phyloP scores from a whole-genome alignment of 2,329 filamentous ascomycete species.

The Basipetospora chlamydospora region DNA sequence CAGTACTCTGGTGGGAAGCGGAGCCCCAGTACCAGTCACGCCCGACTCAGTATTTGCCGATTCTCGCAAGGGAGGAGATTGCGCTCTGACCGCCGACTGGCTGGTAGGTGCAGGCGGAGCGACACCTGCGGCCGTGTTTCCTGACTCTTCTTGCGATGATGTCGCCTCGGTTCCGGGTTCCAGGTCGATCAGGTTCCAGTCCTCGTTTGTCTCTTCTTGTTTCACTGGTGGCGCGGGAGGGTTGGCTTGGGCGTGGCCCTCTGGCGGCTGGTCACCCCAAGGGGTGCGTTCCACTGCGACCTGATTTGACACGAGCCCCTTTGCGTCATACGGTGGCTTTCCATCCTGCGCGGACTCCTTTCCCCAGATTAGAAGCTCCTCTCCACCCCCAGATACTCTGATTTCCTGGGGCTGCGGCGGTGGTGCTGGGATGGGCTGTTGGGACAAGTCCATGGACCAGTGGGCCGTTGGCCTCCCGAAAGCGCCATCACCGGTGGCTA shows the following conservation, averaged over 20 bases:
- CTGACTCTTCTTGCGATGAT: neutral
- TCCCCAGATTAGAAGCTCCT: constrained; percentile 4
- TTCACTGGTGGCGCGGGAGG: neutral
- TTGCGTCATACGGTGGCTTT: no score
- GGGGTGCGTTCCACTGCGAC: no score
- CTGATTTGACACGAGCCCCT: no score
- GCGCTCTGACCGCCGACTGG: no score
- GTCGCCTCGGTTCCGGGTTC: constrained; percentile 6
- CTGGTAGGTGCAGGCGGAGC: neutral
- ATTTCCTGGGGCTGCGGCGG: neutral
- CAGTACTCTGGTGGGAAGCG: constrained; percentile 22
- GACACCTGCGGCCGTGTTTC: neutral
- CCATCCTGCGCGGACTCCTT: constrained; percentile 1
- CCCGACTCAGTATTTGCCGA: neutral
- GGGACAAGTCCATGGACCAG: constrained; percentile 4
- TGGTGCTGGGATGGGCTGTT: neutral
- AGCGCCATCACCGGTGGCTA: no score
- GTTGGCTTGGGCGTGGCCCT: no score
- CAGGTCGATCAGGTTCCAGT: constrained; percentile 4
- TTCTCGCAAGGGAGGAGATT: no score
- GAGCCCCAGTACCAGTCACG: constrained; percentile 16
- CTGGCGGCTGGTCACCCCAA: no score
- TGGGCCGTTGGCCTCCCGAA: no score
- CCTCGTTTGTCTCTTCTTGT: constrained; percentile 1
- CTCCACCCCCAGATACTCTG: neutral